Conservation (phyloP, 1,284 basidiomycete genomes). For the Exobasidium cylindrosporum region DNA sequence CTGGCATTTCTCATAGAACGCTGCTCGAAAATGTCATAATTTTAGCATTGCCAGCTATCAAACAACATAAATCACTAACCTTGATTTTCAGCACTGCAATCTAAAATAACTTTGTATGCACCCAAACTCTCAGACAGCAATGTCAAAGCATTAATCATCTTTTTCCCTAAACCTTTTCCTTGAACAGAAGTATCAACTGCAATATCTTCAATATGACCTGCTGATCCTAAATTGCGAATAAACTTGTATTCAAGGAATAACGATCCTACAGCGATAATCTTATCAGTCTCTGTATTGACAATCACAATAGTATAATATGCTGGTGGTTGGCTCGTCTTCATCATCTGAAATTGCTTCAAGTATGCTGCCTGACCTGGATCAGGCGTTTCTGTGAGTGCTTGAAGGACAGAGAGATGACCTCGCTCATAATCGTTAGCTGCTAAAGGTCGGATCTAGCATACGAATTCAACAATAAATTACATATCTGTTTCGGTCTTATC, state of each 20-base stretch:
- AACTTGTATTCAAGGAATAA: slow-evolving; percentile 92
- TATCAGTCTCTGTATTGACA: slow-evolving; percentile 70
- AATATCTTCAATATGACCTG: slow-evolving; percentile 97
- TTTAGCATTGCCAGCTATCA: not conserved
- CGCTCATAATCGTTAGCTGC: slow-evolving; percentile 78
- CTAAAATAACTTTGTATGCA: slow-evolving; percentile 94
- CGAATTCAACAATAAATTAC: slow-evolving; percentile 14
- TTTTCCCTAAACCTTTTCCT: slow-evolving; percentile 83
- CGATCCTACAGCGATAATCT: slow-evolving; percentile 78
- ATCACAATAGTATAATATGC: slow-evolving; percentile 81
- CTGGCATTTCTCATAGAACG: slow-evolving; percentile 96
- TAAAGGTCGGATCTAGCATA: slow-evolving; percentile 79
- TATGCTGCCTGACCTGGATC: slow-evolving; percentile 69
- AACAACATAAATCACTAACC: slow-evolving; percentile 63
- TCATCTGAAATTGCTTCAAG: slow-evolving; percentile 31
- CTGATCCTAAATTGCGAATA: slow-evolving; percentile 71
- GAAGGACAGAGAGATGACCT: slow-evolving; percentile 78
- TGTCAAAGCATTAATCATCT: slow-evolving; percentile 76
- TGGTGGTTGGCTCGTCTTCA: slow-evolving; percentile 21
- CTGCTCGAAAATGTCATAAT: slow-evolving; percentile 57
- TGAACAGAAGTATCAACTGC: slow-evolving; percentile 82
- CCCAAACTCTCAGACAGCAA: slow-evolving; percentile 71
- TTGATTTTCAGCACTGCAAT: slow-evolving; percentile 86
- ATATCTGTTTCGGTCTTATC: slow-evolving; percentile 7
- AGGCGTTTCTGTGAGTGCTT: slow-evolving; percentile 73